Evolutionary conservation across 345 rosid species (phyloP), one percentile per base, ranked within the genome.

Genomic region (Cardiospermum halicacabum): DNA sequence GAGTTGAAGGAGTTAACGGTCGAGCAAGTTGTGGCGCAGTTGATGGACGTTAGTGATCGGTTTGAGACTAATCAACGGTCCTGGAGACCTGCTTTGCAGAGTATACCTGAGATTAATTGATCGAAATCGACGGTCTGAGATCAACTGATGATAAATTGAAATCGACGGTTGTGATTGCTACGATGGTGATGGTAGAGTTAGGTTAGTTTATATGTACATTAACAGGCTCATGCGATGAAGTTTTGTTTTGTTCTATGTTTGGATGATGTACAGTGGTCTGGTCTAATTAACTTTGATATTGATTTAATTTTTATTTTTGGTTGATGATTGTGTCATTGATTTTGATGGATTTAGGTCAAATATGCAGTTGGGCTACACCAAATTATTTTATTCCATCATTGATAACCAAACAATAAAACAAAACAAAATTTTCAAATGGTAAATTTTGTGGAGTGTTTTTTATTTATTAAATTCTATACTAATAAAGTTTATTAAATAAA

Each of bases 31-130:
- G 43, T 84, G 45, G 68, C 69, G 25, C 81, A 69, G 47, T 60
- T 81, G 75, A 43, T 77, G 45, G 61, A 47, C 30, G 70, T 53
- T 2, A 39, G 66, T 12, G 55, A 39, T n/a, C 65, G 32, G 11
- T 58, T 54, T 3, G 74, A 73, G 67, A 9, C 77, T 5, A 56
- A 77, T 47, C 82, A 72, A 18, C 67, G 72, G 63, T 57, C 89
- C 0, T 86, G 92, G 92, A 75, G 81, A 65, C 92, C 92, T 24
- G 80, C 75, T 47, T 51, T 86, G n/a, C 80, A 78, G 55, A 86
- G 89, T 57, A 86, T 86, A 57, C 89, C 92, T 9, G 92, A 86
- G 69, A 43, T 56, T 24, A 68, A 64, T n/a, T 68, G 62, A 66
- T 9, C n/a, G 62, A 21, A 16, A 8, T n/a, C 22, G 16, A 32